Conservation (phyloP, 2,329 filamentous ascomycete genomes). For the Xylariaceae sp. region DNA sequence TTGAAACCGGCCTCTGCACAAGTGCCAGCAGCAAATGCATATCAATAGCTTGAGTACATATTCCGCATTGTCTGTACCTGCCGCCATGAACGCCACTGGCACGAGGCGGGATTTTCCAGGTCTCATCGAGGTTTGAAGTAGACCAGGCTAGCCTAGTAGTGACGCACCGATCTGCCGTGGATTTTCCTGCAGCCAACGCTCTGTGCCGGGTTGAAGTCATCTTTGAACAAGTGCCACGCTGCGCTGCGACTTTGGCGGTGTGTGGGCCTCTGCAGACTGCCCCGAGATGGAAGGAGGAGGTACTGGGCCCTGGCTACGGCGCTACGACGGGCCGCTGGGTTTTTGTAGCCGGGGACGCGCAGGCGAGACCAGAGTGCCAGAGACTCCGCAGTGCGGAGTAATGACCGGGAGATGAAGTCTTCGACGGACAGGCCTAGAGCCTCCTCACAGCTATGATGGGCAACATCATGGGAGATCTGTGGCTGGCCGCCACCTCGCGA, state of each 20-base stretch:
- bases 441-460: constrained; percentile 14
- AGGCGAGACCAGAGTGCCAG: background rate
- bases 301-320: constrained; percentile 11
- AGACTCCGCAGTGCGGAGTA: too few relatives aligned
- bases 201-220: constrained; percentile 5
- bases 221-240: constrained; percentile 17
- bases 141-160: constrained; percentile 5
- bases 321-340: constrained; percentile 19
- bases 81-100: too few relatives aligned
- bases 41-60: too few relatives aligned
- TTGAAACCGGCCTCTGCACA: too few relatives aligned
- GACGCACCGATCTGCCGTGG: constrained; percentile 8
- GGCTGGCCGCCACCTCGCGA: too few relatives aligned
- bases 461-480: too few relatives aligned
- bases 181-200: constrained; percentile 3
- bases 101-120: too few relatives aligned
- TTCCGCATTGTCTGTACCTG: too few relatives aligned
- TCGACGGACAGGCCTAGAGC: constrained; percentile 22
- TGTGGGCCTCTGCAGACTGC: constrained; percentile 16
- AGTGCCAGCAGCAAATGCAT: too few relatives aligned
- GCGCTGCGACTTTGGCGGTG: constrained; percentile 10
- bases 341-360: constrained; percentile 7
- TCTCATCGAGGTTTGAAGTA: background rate
- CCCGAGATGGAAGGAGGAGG: constrained; percentile 1
- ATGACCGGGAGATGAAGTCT: constrained; percentile 18